Conservation (phyloP, 306 rosid genomes). For the Quercus mongolica region DNA sequence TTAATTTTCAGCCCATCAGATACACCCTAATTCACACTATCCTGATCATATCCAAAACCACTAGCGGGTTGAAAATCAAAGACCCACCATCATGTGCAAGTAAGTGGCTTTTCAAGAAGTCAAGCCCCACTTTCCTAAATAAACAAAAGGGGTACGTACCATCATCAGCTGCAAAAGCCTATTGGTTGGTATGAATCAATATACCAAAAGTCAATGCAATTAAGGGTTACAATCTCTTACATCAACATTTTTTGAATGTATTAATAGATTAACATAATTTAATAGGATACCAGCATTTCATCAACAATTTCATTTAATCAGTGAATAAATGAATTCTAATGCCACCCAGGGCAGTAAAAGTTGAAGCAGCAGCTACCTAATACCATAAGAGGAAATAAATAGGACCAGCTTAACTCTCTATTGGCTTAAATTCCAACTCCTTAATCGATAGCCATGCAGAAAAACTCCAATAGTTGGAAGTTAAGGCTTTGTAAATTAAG, state of each 20-base stretch:
- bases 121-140: neutral
- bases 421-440: neutral
- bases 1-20: neutral
- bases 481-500: neutral
- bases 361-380: neutral
- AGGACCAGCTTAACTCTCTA: neutral
- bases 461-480: neutral
- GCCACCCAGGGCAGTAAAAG: neutral
- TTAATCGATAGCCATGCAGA: neutral
- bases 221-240: neutral
- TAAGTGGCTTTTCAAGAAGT: neutral
- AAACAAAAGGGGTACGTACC: neutral
- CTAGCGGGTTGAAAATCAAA: neutral
- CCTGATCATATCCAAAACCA: neutral
- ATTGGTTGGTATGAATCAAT: neutral
- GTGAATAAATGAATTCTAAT: neutral
- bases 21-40: neutral
- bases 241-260: neutral
- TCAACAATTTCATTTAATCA: neutral
- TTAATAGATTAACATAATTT: neutral
- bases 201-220: neutral
- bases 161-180: neutral
- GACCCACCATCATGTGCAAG: neutral
- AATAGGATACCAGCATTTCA: neutral
- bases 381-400: neutral